These are phyloP conservation scores for Suillus alpinus DNA, from an alignment of 768 basidiomycete genomes.

Conservation along the genomic window DNA sequence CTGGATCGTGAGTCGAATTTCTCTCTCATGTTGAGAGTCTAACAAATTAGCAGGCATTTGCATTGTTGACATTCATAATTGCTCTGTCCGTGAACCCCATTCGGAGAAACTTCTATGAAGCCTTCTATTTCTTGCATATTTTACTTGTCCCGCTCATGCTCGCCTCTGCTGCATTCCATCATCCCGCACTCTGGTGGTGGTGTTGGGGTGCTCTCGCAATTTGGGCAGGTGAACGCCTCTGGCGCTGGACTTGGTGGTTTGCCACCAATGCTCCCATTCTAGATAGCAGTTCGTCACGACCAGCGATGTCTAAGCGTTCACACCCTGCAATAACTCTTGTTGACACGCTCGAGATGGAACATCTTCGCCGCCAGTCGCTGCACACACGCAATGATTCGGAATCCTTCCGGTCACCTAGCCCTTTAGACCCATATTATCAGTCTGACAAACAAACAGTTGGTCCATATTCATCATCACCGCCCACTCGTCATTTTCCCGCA, in stretches of 20 bases:
- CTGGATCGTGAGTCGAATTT: slow-evolving; percentile 43
- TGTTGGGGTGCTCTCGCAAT: slow-evolving; percentile 59
- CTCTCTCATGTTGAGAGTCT: slow-evolving; percentile 4
- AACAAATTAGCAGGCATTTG: slow-evolving; percentile 46
- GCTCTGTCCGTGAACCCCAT: slow-evolving; percentile 49
- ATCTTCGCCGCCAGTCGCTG: slow-evolving; percentile 7
- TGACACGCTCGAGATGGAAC: slow-evolving; percentile 28
- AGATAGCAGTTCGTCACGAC: slow-evolving; percentile 18
- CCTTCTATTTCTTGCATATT: slow-evolving; percentile 66
- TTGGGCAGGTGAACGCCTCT: slow-evolving; percentile 63
- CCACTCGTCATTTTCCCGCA: neutral
- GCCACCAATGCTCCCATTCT: slow-evolving; percentile 54
- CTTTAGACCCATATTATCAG: slow-evolving; percentile 22
- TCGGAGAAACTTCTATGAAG: slow-evolving; percentile 53
- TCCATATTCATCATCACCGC: neutral
- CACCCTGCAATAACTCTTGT: neutral
- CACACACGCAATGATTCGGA: slow-evolving; percentile 10
- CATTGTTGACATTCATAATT: slow-evolving; percentile 50
- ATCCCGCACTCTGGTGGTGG: slow-evolving; percentile 66
- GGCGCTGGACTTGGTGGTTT: slow-evolving; percentile 54
- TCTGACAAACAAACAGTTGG: slow-evolving; percentile 8
- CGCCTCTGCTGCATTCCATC: slow-evolving; percentile 61
- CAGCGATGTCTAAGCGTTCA: neutral
- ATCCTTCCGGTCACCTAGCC: slow-evolving; percentile 17
- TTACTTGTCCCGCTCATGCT: slow-evolving; percentile 62